A percentile compares a stretch with the other conserved stretches of the same genome.
Conservation (phyloP, 2,329 filamentous ascomycete species). For the Zalaria obscura region DNA sequence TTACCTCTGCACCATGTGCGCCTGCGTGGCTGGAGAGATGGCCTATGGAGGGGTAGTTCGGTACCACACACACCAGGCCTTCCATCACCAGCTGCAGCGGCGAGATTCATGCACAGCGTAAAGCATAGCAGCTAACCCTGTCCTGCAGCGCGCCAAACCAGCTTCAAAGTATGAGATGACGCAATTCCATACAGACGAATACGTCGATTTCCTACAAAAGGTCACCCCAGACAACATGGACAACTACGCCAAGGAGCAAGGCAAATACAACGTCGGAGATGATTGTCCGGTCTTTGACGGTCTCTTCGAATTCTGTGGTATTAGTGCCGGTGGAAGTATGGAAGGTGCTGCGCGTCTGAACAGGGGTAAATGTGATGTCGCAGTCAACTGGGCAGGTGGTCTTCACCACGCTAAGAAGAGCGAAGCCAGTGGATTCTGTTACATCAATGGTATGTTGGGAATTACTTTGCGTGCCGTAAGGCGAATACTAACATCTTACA, state of each 20-base stretch:
- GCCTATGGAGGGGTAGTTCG: too few species aligned
- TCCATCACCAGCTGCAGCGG: too few species aligned
- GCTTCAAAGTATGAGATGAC: conserved; percentile 58
- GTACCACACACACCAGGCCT: too few species aligned
- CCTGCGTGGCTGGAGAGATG: too few species aligned
- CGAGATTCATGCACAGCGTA: too few species aligned
- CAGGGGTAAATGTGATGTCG: conserved; percentile 53
- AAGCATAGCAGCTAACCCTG: not conserved
- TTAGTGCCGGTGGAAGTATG: conserved; percentile 57
- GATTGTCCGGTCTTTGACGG: conserved; percentile 54
- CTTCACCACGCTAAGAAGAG: conserved; percentile 35
- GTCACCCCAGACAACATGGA: conserved; percentile 99
- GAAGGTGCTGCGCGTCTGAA: conserved; percentile 56
- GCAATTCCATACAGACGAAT: conserved; percentile 60
- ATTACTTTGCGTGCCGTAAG: conserved; percentile 1
- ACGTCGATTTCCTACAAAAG: conserved; percentile 61
- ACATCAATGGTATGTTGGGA: conserved; percentile 27
- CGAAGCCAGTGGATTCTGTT: conserved; percentile 33
- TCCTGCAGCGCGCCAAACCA: conserved; percentile 15
- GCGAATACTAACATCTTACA: conserved; percentile 13
- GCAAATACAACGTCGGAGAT: conserved; percentile 56
- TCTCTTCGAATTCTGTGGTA: conserved; percentile 56
- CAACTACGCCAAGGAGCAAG: conserved; percentile 76
- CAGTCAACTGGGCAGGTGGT: conserved; percentile 38
- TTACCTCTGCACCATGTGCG: too few species aligned